Base-by-base conservation (phyloP, 805 yeast genomes). In the Ascoidea tarda region DNA sequence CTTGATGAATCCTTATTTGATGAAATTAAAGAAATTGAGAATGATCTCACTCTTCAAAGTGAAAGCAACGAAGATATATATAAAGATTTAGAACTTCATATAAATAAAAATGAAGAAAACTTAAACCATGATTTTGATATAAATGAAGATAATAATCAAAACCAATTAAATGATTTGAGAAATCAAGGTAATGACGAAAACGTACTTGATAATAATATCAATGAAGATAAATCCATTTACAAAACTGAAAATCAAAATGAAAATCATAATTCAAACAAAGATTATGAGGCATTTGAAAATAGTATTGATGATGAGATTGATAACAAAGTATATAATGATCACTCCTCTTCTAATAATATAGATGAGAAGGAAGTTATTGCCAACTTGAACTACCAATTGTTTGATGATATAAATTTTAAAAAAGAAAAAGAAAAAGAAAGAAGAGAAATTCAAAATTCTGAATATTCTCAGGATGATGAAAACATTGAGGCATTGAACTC, bases 1-100 rank as follows among this genome's bases (percentile, higher is more conserved):
- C 72, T 81, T 33, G 60, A 61, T 59, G 74, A 72, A 48, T 75
- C 74, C 56, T 82, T 87, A 59, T 66, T 67, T 49, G 62, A 66
- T 5, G 65, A 74, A 50, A 66, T 82, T 16, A 76, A 74, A 55
- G 82, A 82, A 59, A 61, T 80, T 46, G 68, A 67, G 58, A 73
- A 82, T 49, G 71, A 70, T 38, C 62, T 66, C 33, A 59, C 59
- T 28, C 61, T 67, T 16, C 81, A 81, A 64, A 82, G 82, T 61
- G 86, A 78, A 59, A 82, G 82, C 12, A 72, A 75, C 56, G 80
- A 50, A 31, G 58, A 52, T 6, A 51, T 56, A 32, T 57, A 55
- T 14, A 46, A 46, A n/a, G 16, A 16, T n/a, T 46, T 46, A n/a
- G 28, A n/a, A 14, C 12, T n/a, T n/a, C 16, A 46, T 46, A 8